These are phyloP conservation scores for Entrophospora sp. DNA, from an alignment of 192 early-diverging fungal species.

Conservation along the genomic window DNA sequence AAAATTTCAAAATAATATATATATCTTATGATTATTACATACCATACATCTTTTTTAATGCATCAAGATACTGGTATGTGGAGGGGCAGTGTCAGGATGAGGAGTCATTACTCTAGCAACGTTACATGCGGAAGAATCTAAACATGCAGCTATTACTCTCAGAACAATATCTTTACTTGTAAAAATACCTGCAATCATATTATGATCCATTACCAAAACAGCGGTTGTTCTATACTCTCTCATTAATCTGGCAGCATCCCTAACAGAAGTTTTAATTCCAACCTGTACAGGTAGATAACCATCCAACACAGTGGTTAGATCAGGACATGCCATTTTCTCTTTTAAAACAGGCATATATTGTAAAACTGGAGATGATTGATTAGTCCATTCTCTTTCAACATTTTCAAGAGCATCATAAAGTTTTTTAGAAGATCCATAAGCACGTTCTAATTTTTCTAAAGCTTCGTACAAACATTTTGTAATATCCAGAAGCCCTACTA, in stretches of 20 bases:
- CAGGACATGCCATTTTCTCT: conserved; percentile 85
- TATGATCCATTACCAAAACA: conserved; percentile 62
- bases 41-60: conserved; percentile 75
- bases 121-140: conserved; percentile 79
- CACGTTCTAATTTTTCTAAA: conserved; percentile 78
- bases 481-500: conserved; percentile 74
- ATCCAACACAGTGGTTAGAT: conserved; percentile 73
- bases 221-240: conserved; percentile 61
- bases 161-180: conserved; percentile 81
- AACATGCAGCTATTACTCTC: conserved; percentile 75
- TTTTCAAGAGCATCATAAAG: conserved; percentile 73
- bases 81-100: conserved; percentile 61
- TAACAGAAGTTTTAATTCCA: conserved; percentile 52
- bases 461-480: too few species aligned
- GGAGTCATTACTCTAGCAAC: conserved; percentile 95
- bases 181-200: conserved; percentile 62
- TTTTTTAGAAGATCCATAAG: conserved; percentile 69
- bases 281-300: conserved; percentile 51
- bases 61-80: conserved; percentile 66
- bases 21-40: conserved; percentile 1
- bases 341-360: conserved; percentile 64
- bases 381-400: conserved; percentile 72
- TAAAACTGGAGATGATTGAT: conserved; percentile 52
- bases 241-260: conserved; percentile 68
- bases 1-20: neutral